phyloP scores from a whole-genome alignment of 1,284 basidiomycete genomes.

The Salmacisia buchloeana region DNA sequence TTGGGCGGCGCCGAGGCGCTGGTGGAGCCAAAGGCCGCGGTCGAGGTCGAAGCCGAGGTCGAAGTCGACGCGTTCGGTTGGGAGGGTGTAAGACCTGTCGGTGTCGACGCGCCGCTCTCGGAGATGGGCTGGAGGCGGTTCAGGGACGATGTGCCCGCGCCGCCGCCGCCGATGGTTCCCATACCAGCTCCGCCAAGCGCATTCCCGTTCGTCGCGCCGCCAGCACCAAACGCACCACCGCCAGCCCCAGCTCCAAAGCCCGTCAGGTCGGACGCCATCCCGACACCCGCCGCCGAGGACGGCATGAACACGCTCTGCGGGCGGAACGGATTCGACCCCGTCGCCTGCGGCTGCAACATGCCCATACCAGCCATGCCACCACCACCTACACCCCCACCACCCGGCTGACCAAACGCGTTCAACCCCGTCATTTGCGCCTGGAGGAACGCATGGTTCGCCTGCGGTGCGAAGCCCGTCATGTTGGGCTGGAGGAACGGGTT shows the following conservation, averaged over 20 bases:
- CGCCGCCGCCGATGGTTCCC: background rate
- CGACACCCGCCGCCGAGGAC: constrained; percentile 18
- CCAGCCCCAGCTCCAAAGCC: constrained; percentile 4
- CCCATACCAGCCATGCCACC: constrained; percentile 56
- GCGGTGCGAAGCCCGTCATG: constrained; percentile 30
- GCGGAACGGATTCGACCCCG: constrained; percentile 71
- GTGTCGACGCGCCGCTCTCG: background rate
- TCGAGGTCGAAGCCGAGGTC: constrained; percentile 36
- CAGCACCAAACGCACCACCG: constrained; percentile 1
- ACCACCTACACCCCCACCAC: background rate
- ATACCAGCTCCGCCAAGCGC: constrained; percentile 6
- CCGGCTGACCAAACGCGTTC: constrained; percentile 53
- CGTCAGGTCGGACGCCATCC: constrained; percentile 12
- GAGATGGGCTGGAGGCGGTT: background rate
- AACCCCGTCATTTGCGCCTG: constrained; percentile 52
- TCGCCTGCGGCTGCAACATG: constrained; percentile 65
- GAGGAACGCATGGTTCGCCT: constrained; percentile 54
- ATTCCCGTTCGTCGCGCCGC: too few species aligned
- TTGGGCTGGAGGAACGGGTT: constrained; percentile 27
- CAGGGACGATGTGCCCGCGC: constrained; percentile 15
- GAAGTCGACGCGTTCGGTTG: constrained; percentile 41
- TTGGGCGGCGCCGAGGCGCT: constrained; percentile 53
- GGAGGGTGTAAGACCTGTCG: background rate
- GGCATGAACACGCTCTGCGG: constrained; percentile 35
- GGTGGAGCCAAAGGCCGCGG: too few species aligned